Evolutionary conservation across 352 stramenopile species (phyloP).

Genomic region (Globisporangium emineosum): DNA sequence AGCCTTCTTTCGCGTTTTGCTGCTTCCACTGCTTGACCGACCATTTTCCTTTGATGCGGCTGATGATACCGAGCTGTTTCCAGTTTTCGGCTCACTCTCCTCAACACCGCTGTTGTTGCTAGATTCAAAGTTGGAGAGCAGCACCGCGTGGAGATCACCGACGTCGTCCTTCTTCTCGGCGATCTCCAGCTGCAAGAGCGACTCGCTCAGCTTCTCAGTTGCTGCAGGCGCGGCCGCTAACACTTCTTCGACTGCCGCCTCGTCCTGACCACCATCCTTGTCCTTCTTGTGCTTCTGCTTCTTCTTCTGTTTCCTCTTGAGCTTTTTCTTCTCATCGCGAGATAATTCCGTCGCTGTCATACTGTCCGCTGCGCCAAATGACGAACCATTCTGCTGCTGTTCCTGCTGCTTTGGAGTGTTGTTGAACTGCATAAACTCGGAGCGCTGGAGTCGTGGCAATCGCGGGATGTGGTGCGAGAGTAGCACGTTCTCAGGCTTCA

Average conservation of each 20-base stretch:
- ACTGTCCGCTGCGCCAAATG: neutral
- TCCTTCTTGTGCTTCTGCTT: conserved; percentile 88
- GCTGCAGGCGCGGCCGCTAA: neutral
- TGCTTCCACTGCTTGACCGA: neutral
- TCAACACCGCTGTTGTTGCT: neutral
- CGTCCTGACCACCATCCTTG: conserved; percentile 40
- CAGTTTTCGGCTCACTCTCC: neutral
- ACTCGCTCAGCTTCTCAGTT: conserved; percentile 1
- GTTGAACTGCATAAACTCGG: conserved; percentile 45
- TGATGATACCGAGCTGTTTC: neutral
- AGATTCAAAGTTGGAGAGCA: conserved; percentile 12
- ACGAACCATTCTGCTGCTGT: conserved; percentile 2
- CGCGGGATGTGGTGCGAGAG: conserved; percentile 80
- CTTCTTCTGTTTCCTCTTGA: conserved; percentile 94
- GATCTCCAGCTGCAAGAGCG: conserved; percentile 11
- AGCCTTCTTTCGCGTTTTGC: neutral
- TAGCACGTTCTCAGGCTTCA: conserved; percentile 99
- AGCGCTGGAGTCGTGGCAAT: conserved; percentile 59
- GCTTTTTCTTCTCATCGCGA: conserved; percentile 90
- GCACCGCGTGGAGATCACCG: neutral
- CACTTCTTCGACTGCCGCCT: conserved; percentile 10
- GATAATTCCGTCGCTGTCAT: too few relatives aligned
- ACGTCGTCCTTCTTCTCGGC: neutral
- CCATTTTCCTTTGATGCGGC: conserved; percentile 1
- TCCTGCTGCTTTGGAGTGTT: conserved; percentile 49